Evolutionary conservation across 2,329 filamentous ascomycete species (phyloP), one percentile per base, ranked within the genome.

Genomic region (Hypoxylon sp.): DNA sequence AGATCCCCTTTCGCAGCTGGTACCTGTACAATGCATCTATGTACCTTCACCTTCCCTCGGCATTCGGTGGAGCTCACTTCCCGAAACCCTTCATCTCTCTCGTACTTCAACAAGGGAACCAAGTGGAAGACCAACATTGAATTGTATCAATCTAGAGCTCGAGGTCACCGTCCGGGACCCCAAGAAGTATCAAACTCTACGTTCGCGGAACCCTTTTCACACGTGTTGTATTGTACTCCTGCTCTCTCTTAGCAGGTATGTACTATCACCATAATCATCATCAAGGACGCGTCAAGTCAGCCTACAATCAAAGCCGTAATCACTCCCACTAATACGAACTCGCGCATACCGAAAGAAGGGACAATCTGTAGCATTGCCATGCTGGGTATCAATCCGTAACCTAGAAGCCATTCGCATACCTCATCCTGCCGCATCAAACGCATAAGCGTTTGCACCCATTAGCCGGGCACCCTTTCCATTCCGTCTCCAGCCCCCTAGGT

Each of bases 371-470:
- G 50, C 60, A 66, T 61, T 57, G 13, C 33, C 57, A 51, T 51
- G 44, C 46, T 61, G 35, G 40, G 40, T 64, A 60, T 64, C 49
- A 58, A 55, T 51, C 49, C 33, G 33, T 60, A 50, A 61, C 46
- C 48, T 40, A 30, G 42, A 53, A 55, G 51, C 33, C n/a, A 40
- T 13, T 37, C 31, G 56, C 42, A 7, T n/a, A 5, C 31, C 31
- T 49, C 40, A 58, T 30, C 27, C 30, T 22, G 11, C 13, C 25
- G 27, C 20, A n/a, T 35, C 33, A 40, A 49, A 30, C n/a, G 27
- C 25, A 27, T 27, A 17, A 6, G 46, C 46, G 10, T 44, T n/a
- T 64, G 44, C 42, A 35, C 48, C 13, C 50, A 46, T 63, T 2
- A 50, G 31, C 25, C 20, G 20, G 20, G 20, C 20, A 20, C 20